Evolutionary conservation across 768 basidiomycete genomes (phyloP), one percentile per base, ranked within the genome.

Genomic region (Naematelia encephala): DNA sequence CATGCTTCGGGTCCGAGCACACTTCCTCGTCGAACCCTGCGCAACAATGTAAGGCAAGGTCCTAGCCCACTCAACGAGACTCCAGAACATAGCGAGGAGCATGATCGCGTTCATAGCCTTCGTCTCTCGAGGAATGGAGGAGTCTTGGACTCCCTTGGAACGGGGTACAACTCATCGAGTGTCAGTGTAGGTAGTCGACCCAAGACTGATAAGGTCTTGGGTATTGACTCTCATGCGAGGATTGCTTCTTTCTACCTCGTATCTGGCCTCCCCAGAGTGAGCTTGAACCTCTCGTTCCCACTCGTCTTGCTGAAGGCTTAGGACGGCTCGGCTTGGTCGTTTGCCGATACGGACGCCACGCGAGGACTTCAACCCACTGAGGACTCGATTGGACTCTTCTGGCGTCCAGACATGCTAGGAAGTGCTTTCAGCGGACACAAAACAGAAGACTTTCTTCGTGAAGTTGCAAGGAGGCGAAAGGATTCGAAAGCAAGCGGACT

Each of bases 341-440:
- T 66, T 13, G 64, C 73, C 3, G 73, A 75, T 48, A 44, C 56
- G 19, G 71, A 70, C 25, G 44, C 64, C 27, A 58, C 58, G 4
- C 47, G 60, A 11, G 69, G 71, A 11, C 51, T 75, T 0, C 65
- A 70, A 30, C 67, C 63, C 0, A 21, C 61, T 16, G 68, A 70
- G 51, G 69, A 72, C 42, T 69, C 73, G 0, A 49, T 75, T 5
- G 66, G 62, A 5, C 49, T 67, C 26, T 69, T 65, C 52, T 75
- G 72, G 71, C 63, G 73, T 14, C 73, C 73, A 21, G 73, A 75
- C 23, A 57, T 75, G 21, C 60, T 73, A 5, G 73, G 67, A 12
- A 67, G 51, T n/a, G 65, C 69, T 1, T 75, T 73, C 51, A 59
- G 64, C 3, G 70, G 73, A 26, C 60, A 66, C 16, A 50, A 55